Evolutionary conservation across 2,329 filamentous ascomycete species (phyloP).

Genomic region (Aquanectria penicillioides): DNA sequence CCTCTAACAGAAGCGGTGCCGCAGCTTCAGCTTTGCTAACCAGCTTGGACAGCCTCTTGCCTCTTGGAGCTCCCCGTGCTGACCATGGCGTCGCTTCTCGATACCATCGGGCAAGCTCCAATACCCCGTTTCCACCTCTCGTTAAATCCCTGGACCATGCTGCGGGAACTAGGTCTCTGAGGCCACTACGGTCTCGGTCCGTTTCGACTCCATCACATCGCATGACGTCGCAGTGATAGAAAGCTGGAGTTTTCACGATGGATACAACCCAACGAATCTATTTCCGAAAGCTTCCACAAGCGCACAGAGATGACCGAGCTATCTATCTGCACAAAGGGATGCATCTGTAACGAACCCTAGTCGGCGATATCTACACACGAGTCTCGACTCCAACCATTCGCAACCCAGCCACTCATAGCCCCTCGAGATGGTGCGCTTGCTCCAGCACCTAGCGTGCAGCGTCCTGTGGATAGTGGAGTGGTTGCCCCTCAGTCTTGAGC

Average conservation of each 20-base stretch:
- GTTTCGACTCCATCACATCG: slow-evolving; percentile 29
- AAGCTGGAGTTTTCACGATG: slow-evolving; percentile 2
- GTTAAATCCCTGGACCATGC: not conserved
- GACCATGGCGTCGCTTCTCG: slow-evolving; percentile 14
- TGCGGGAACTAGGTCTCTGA: slow-evolving; percentile 24
- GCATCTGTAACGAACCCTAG: not conserved
- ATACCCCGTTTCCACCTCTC: not conserved
- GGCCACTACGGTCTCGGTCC: slow-evolving; percentile 30
- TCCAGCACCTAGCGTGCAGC: slow-evolving; percentile 25
- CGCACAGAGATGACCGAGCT: slow-evolving; percentile 1
- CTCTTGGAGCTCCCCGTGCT: slow-evolving; percentile 5
- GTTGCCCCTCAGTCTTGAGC: slow-evolving; percentile 28
- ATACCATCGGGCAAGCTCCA: not conserved
- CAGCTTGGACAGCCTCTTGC: not conserved
- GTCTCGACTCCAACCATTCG: not conserved
- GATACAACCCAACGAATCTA: not conserved
- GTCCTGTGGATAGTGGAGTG: slow-evolving; percentile 30
- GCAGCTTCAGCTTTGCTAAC: too few relatives aligned
- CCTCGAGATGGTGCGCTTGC: not conserved
- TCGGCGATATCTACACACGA: not conserved
- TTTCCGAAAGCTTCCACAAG: not conserved
- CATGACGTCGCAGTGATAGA: slow-evolving; percentile 24
- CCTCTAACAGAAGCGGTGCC: not conserved
- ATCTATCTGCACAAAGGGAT: not conserved
- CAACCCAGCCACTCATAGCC: slow-evolving; percentile 7